Base-by-base conservation (phyloP, 345 rosid species). In the Microcos paniculata region DNA sequence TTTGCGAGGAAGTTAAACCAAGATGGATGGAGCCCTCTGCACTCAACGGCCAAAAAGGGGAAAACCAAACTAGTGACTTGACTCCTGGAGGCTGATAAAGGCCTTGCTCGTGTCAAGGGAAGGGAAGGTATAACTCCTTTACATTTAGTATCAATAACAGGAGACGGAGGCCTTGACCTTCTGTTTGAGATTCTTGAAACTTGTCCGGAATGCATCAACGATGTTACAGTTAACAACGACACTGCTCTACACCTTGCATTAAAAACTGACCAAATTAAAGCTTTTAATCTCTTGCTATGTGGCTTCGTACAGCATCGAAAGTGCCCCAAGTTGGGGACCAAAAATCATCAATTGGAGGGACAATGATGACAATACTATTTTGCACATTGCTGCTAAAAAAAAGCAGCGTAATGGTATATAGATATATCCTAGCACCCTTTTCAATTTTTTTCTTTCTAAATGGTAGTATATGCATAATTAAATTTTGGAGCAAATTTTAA, bases 311-410 rank as follows among this genome's bases (percentile, higher is more conserved):
- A 48, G 38, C 2, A 35, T 35, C 14, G n/a, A 48, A 48, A 48
- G 15, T 48, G n/a, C 19, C 14, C 1, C 2, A 14, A 3, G 14
- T 48, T 48, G 53, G 53, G 19, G 4, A 14, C 15, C 5, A 13
- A 62, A 79, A 69, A 78, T 58, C 19, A 2, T 72, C 38, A 76
- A 82, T 76, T 3, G 58, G 42, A 59, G 62, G 64, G 66, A 79
- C 21, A 73, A 73, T 28, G 78, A 82, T 4, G 80, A 76, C 16
- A 70, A 73, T 74, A 76, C 82, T 13, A 30, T 71, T 21, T 48
- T 82, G 71, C 85, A 79, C 21, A 58, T 68, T 13, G 82, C 82
- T 3, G 76, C n/a, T 13, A 48, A 9, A 48, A 48, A 5, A 15
- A 48, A 48, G 0, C 53, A 48, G 8, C 58, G 52, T 49, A 24